Conservation (phyloP, 2,329 filamentous ascomycete species). For the Gaeumannomyces sp. region DNA sequence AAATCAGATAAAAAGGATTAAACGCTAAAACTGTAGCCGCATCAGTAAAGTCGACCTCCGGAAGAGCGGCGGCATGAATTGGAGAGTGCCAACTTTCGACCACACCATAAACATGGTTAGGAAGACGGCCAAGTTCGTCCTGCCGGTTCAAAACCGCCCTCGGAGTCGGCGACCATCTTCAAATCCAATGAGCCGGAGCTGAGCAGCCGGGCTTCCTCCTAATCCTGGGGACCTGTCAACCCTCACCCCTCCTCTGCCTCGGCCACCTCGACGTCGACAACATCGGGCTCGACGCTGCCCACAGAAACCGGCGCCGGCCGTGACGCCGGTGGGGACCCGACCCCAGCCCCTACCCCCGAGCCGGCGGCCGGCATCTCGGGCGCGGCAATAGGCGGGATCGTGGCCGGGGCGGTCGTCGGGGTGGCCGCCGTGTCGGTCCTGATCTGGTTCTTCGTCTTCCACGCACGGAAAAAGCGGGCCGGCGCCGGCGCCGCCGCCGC, state of each 20-base stretch:
- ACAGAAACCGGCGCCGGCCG: not conserved
- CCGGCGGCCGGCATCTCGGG: not conserved
- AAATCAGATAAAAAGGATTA: too few relatives aligned
- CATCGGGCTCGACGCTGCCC: not conserved
- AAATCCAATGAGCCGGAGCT: not conserved
- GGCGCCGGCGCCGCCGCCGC: too few relatives aligned
- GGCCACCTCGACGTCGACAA: not conserved
- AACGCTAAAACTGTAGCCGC: not conserved
- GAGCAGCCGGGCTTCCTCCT: constrained; percentile 6
- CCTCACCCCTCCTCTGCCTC: too few relatives aligned
- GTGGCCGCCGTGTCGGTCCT: not conserved
- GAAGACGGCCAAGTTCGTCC: constrained; percentile 3
- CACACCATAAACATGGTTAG: not conserved
- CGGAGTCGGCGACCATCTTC: not conserved
- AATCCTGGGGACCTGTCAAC: not conserved
- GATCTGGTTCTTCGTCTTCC: not conserved
- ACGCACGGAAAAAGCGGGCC: not conserved
- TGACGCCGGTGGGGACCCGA: not conserved
- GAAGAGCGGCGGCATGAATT: not conserved
- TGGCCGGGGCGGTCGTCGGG: not conserved
- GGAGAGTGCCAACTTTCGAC: not conserved
- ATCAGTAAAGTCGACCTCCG: constrained; percentile 2
- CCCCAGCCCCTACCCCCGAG: not conserved
- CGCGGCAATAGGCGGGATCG: too few relatives aligned
- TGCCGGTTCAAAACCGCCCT: not conserved